Percentiles rank a stretch among this genome's conserved stretches.
Conservation (phyloP, 441 rosid species). For the Gossypium lobatum region DNA sequence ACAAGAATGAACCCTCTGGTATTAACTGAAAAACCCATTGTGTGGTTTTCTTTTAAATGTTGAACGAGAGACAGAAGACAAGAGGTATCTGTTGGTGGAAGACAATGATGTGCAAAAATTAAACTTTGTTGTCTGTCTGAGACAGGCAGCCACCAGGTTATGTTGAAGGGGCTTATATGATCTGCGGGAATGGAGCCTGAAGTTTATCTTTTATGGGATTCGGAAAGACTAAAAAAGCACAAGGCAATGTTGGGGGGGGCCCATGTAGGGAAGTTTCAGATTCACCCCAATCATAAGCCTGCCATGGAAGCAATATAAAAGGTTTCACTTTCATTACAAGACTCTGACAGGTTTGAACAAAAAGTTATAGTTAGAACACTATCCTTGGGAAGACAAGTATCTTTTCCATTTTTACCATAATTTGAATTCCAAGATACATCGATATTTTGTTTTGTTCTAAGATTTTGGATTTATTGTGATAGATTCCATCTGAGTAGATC, state of each 20-base stretch:
- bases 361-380: conserved; percentile 55
- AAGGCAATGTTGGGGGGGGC: conserved; percentile 34
- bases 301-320: neutral
- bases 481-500: too few relatives aligned
- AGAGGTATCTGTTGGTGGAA: neutral
- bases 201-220: conserved; percentile 31
- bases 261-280: conserved; percentile 43
- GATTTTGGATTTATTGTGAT: too few relatives aligned
- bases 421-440: too few relatives aligned
- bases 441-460: conserved; percentile 9
- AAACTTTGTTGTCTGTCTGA: conserved; percentile 19
- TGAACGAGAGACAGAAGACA: conserved; percentile 14
- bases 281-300: conserved; percentile 50
- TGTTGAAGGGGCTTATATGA: conserved; percentile 20
- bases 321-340: conserved; percentile 30
- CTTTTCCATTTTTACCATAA: conserved; percentile 25
- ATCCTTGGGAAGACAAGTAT: conserved; percentile 71
- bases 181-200: conserved; percentile 17
- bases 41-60: neutral
- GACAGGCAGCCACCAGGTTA: conserved; percentile 16
- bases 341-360: conserved; percentile 86
- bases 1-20: conserved; percentile 35
- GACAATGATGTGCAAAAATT: neutral
- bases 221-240: conserved; percentile 22
- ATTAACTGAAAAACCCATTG: conserved; percentile 28